phyloP scores from a whole-genome alignment of 768 basidiomycete species.

The Chalciporus piperatus region DNA sequence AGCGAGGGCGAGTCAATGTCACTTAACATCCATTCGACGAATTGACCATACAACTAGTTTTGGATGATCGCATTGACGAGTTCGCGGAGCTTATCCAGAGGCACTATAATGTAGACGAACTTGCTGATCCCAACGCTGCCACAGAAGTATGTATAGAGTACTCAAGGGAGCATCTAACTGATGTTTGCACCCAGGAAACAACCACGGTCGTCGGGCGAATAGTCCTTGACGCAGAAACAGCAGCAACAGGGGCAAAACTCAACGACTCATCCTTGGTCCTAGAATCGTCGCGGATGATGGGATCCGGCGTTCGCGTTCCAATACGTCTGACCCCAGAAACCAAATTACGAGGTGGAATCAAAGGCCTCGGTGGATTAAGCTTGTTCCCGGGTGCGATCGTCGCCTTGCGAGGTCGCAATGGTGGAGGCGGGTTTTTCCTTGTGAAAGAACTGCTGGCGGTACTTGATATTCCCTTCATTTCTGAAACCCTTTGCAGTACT shows the following conservation, averaged over 20 bases:
- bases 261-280: slow-evolving; percentile 72
- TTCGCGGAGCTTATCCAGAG: slow-evolving; percentile 69
- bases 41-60: slow-evolving; percentile 40
- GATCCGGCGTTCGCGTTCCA: slow-evolving; percentile 62
- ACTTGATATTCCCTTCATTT: slow-evolving; percentile 25
- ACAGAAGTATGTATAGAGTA: slow-evolving; percentile 44
- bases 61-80: slow-evolving; percentile 88
- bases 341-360: slow-evolving; percentile 60
- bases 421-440: slow-evolving; percentile 83
- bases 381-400: slow-evolving; percentile 89
- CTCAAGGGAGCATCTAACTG: neutral
- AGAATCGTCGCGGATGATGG: slow-evolving; percentile 79
- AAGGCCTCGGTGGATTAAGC: slow-evolving; percentile 63
- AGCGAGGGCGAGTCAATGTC: slow-evolving; percentile 59
- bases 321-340: slow-evolving; percentile 67
- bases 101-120: slow-evolving; percentile 67
- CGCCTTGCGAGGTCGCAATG: slow-evolving; percentile 85
- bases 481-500: neutral
- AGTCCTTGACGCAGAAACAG: slow-evolving; percentile 62
- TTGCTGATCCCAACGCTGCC: slow-evolving; percentile 70
- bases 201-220: slow-evolving; percentile 74
- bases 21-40: neutral
- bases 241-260: slow-evolving; percentile 58
- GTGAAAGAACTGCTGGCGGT: slow-evolving; percentile 83
- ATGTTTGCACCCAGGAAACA: slow-evolving; percentile 46